A percentile compares a stretch with the other conserved stretches of the same genome.
Conservation (phyloP, 805 yeast species). For the Kazachstania kunashirensis region DNA sequence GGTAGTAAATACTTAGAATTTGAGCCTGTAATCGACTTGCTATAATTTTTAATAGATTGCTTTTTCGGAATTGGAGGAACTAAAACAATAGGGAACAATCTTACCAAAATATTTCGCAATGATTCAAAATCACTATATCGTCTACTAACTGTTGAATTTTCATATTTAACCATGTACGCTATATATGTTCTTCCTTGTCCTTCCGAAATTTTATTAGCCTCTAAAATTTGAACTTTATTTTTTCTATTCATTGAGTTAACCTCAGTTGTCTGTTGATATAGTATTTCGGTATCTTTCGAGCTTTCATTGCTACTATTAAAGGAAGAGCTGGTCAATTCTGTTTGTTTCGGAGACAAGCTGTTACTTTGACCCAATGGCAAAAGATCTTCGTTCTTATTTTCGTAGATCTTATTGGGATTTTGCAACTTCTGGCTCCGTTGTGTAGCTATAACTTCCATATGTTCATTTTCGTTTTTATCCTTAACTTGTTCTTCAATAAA, state of each 20-base stretch:
- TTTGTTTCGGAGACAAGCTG: too few species aligned
- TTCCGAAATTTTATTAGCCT: constrained; percentile 25
- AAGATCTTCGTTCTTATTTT: constrained; percentile 4
- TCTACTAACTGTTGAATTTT: constrained; percentile 50
- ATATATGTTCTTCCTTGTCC: constrained; percentile 35
- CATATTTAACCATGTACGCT: constrained; percentile 64
- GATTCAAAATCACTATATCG: constrained; percentile 90
- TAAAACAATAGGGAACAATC: constrained; percentile 69
- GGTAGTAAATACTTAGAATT: constrained; percentile 23
- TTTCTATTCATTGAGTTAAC: background rate
- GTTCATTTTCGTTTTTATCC: background rate
- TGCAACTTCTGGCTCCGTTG: constrained; percentile 5
- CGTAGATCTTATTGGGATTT: constrained; percentile 12
- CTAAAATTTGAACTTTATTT: constrained; percentile 18
- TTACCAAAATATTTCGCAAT: constrained; percentile 56
- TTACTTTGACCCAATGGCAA: too few species aligned
- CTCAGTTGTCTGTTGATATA: background rate
- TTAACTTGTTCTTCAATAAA: constrained; percentile 12
- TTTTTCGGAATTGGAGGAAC: constrained; percentile 94
- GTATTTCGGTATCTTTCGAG: too few species aligned
- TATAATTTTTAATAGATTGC: constrained; percentile 35
- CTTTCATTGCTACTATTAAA: too few species aligned
- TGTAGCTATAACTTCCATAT: background rate
- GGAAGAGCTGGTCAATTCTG: too few species aligned
- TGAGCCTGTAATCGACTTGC: constrained; percentile 23